Conservation (phyloP, 345 rosid genomes). For the Brassica juncea region DNA sequence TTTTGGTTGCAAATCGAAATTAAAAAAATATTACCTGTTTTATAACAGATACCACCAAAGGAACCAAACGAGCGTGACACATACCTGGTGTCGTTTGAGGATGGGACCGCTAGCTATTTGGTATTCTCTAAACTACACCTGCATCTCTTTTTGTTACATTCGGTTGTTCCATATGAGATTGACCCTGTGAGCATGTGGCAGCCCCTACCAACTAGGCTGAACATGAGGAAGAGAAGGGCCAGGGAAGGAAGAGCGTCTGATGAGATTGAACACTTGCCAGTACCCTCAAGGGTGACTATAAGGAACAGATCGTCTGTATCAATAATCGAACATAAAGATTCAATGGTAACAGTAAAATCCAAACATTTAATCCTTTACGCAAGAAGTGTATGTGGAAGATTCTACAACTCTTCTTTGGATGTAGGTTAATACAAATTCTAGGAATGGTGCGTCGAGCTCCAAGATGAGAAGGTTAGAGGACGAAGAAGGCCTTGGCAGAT, state of each 20-base stretch:
- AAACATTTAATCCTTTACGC: background rate
- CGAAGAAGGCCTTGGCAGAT: slow-evolving; percentile 59
- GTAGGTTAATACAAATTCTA: slow-evolving; percentile 56
- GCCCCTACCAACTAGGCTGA: slow-evolving; percentile 93
- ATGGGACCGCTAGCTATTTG: slow-evolving; percentile 73
- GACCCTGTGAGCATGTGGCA: slow-evolving; percentile 43
- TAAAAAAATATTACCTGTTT: slow-evolving; percentile 10
- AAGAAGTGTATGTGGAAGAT: background rate
- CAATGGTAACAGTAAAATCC: slow-evolving; percentile 54
- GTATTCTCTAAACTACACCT: slow-evolving; percentile 41
- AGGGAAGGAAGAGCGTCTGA: slow-evolving; percentile 81
- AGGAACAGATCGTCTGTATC: slow-evolving; percentile 63
- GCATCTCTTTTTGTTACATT: slow-evolving; percentile 19
- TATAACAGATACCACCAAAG: slow-evolving; percentile 61
- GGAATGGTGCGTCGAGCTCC: slow-evolving; percentile 50
- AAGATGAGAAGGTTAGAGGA: slow-evolving; percentile 56
- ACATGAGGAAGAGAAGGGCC: slow-evolving; percentile 79
- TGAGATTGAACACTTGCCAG: slow-evolving; percentile 84
- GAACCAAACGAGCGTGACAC: slow-evolving; percentile 72
- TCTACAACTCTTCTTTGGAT: slow-evolving; percentile 17
- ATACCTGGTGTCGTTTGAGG: slow-evolving; percentile 81
- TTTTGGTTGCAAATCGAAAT: background rate
- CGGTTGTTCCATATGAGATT: slow-evolving; percentile 11
- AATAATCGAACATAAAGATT: slow-evolving; percentile 64
- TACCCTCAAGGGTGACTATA: slow-evolving; percentile 74